phyloP scores from a whole-genome alignment of 2,329 filamentous ascomycete species.

The Cercospora citrullina region DNA sequence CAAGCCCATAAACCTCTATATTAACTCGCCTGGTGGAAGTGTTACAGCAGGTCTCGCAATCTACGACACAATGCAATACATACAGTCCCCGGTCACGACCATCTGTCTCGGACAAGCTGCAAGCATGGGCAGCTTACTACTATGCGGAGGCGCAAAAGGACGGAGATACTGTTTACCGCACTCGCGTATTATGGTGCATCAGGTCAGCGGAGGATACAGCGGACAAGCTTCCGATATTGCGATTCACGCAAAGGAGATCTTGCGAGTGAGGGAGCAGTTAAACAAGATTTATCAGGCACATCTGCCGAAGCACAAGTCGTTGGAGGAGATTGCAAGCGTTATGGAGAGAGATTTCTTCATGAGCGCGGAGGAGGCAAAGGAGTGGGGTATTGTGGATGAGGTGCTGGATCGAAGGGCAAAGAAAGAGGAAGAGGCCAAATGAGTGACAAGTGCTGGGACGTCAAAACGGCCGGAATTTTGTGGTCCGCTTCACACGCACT shows the following conservation, averaged over 20 bases:
- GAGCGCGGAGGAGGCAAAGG: constrained; percentile 81
- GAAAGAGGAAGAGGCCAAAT: constrained; percentile 7
- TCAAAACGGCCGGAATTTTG: no score
- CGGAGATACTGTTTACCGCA: constrained; percentile 91
- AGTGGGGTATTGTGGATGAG: constrained; percentile 88
- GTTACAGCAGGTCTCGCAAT: constrained; percentile 85
- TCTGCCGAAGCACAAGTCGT: constrained; percentile 74
- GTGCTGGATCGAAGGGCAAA: constrained; percentile 65
- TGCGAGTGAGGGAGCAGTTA: constrained; percentile 78
- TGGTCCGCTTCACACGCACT: no score
- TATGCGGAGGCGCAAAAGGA: constrained; percentile 81
- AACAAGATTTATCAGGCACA: constrained; percentile 89
- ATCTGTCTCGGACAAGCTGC: constrained; percentile 94
- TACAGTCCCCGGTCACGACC: constrained; percentile 86
- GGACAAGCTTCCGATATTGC: constrained; percentile 78
- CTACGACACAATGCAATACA: constrained; percentile 99
- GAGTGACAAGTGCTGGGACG: background rate
- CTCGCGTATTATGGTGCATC: constrained; percentile 94
- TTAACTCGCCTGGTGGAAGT: constrained; percentile 92
- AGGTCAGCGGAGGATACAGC: constrained; percentile 75
- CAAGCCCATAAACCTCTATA: constrained; percentile 95
- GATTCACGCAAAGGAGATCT: constrained; percentile 96
- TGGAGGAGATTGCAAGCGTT: constrained; percentile 85
- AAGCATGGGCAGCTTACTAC: constrained; percentile 87
- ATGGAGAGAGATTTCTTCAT: constrained; percentile 98